These are phyloP conservation scores for Populus nigra DNA, from an alignment of 345 rosid genomes.

Conservation along the genomic window DNA sequence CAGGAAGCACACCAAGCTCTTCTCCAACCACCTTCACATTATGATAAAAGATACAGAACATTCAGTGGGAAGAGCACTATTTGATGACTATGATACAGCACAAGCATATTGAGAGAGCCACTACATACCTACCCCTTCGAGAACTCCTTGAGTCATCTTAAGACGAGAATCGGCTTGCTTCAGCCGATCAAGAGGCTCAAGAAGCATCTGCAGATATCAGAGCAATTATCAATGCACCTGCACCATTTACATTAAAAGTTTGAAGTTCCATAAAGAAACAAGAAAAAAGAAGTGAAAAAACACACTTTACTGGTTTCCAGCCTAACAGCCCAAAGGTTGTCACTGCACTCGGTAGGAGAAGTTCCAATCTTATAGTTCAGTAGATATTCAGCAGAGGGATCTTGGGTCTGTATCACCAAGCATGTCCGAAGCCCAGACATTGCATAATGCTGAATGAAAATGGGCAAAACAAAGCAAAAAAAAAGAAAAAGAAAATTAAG, in stretches of 20 bases:
- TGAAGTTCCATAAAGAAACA: background rate
- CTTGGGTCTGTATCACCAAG: slow-evolving; percentile 78
- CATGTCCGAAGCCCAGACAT: slow-evolving; percentile 69
- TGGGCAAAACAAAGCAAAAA: background rate
- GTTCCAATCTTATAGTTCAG: slow-evolving; percentile 69
- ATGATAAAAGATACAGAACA: slow-evolving; percentile 5
- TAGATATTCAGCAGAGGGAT: slow-evolving; percentile 69
- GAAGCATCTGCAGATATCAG: slow-evolving; percentile 60
- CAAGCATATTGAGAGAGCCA: slow-evolving; percentile 10
- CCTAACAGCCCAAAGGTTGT: slow-evolving; percentile 67
- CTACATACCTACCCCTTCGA: slow-evolving; percentile 89
- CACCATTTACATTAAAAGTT: background rate
- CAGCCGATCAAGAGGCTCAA: slow-evolving; percentile 72
- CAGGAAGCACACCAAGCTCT: slow-evolving; percentile 96
- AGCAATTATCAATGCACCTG: background rate
- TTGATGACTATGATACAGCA: background rate
- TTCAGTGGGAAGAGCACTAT: background rate
- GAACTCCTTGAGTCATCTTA: slow-evolving; percentile 80
- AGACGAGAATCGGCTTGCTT: slow-evolving; percentile 76
- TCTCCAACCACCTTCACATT: slow-evolving; percentile 78
- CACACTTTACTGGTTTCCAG: slow-evolving; percentile 74
- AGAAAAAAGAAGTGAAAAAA: slow-evolving; percentile 13
- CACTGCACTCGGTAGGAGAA: slow-evolving; percentile 50
- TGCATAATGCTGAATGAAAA: slow-evolving; percentile 63
- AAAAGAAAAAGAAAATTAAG: background rate